A percentile compares a stretch with the other conserved stretches of the same genome.
Conservation (phyloP, 2,329 filamentous ascomycete genomes). For the Trichoderma hamatum region DNA sequence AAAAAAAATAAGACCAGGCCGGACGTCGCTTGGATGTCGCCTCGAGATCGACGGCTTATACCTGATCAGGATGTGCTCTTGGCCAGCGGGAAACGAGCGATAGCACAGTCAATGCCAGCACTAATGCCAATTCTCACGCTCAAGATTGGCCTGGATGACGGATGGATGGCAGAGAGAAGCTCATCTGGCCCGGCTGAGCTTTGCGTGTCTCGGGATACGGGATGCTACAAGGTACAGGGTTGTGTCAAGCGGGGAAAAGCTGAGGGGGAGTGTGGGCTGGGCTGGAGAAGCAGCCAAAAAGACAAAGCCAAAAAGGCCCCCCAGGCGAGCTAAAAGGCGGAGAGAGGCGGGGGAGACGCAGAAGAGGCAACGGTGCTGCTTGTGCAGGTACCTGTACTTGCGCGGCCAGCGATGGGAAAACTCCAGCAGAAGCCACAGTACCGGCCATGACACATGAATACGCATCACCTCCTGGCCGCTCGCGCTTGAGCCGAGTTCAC, state of each 20-base stretch:
- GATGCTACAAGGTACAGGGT: neutral
- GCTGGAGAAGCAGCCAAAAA: slow-evolving; percentile 7
- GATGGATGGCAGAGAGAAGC: slow-evolving; percentile 8
- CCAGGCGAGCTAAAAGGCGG: slow-evolving; percentile 1
- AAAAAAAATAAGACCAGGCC: neutral
- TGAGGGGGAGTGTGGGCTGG: slow-evolving; percentile 18
- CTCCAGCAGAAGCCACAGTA: neutral
- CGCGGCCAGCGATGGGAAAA: neutral
- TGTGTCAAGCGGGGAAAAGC: slow-evolving; percentile 24
- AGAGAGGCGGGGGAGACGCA: neutral
- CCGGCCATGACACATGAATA: slow-evolving; percentile 16
- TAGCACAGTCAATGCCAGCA: neutral
- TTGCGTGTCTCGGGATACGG: neutral
- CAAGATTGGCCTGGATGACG: neutral
- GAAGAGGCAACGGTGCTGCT: neutral
- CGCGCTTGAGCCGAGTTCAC: neutral
- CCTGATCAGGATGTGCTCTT: neutral
- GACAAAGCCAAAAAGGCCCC: neutral
- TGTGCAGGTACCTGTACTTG: neutral
- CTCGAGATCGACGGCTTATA: neutral
- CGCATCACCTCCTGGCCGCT: neutral
- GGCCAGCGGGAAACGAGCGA: slow-evolving; percentile 8
- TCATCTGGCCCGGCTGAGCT: neutral
- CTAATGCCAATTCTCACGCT: neutral
- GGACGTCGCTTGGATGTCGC: slow-evolving; percentile 13